A percentile compares a stretch with the other conserved stretches of the same genome.
Evolutionary conservation across 2,329 filamentous ascomycete genomes (phyloP).

Genomic region (Ophiostoma ips): DNA sequence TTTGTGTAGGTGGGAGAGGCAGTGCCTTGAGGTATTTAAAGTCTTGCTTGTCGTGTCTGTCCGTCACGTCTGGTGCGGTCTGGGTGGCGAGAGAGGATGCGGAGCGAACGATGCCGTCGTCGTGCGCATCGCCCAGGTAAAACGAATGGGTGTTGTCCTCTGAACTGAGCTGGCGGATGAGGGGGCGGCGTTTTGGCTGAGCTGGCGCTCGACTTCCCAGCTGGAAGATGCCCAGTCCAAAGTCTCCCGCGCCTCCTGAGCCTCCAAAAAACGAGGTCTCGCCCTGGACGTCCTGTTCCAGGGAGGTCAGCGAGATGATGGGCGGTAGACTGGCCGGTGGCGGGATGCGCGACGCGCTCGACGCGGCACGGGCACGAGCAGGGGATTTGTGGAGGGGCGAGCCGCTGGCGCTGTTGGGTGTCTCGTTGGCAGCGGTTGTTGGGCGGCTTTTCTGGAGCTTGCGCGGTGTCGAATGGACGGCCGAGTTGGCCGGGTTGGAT

Average conservation of each 20-base stretch:
- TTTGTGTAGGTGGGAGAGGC: not conserved
- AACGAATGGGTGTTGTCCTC: slow-evolving; percentile 12
- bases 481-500: not conserved
- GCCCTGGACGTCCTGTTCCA: slow-evolving; percentile 23
- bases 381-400: not conserved
- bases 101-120: not conserved
- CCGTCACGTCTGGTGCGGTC: not conserved
- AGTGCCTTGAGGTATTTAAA: not conserved
- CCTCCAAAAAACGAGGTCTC: slow-evolving; percentile 9
- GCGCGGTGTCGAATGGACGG: slow-evolving; percentile 17
- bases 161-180: slow-evolving; percentile 11
- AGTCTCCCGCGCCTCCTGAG: not conserved
- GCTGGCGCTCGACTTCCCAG: not conserved
- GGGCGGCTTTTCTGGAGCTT: slow-evolving; percentile 26
- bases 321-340: slow-evolving; percentile 26
- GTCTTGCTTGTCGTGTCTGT: not conserved
- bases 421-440: slow-evolving; percentile 16
- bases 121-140: slow-evolving; percentile 10
- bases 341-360: slow-evolving; percentile 14
- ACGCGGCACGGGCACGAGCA: not conserved
- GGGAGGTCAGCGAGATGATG: slow-evolving; percentile 27
- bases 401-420: slow-evolving; percentile 1
- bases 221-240: not conserved
- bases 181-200: not conserved
- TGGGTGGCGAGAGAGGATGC: not conserved